Base-by-base conservation (phyloP, 371 early-diverging fungal species). In the Rhizomucor miehei region DNA sequence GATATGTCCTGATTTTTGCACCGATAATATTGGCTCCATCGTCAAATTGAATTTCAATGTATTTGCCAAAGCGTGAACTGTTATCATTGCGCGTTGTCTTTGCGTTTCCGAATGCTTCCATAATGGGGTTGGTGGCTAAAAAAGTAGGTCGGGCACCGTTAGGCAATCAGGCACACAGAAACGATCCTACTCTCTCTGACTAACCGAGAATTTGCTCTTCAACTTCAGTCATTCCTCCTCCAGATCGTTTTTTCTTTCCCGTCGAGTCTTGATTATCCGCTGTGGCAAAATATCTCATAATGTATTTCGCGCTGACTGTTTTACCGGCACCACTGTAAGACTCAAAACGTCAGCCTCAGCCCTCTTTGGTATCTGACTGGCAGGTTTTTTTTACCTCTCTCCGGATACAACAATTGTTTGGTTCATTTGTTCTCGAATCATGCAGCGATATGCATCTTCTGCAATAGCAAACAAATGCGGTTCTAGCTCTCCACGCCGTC, bases 401-500 rank as follows among this genome's bases (percentile, higher is more conserved):
- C 99, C 99, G 6, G 95, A 95, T 44, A 99, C 97, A 57, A 99
- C 91, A 67, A 99, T 95, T 20, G 98, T 94, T 73, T 99, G 99
- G 71, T 98, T 95, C 60, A 81, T 83, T 60, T 84, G 75, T 51
- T 94, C 94, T 35, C 88, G 82, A 29, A 97, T 81, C 94, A 99
- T 93, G 63, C 88, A 88, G 25, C 92, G 84, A 78, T 96, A 99
- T 16, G 99, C 97, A 73, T 97, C 95, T 75, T 97, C 96, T 16
- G 99, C 97, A 62, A 98, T 93, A 35, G 96, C 96, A 81, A 95
- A 99, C 73, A 99, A 83, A 74, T 99, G 99, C 14, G 99, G 99
- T 48, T 95, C 95, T 21, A 95, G 80, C 63, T 98, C 95, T 44
- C 93, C 98, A 43, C 96, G 85, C 61, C 89, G 82, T 67, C 93